Percentiles rank a stretch among this genome's conserved stretches.
phyloP scores from a whole-genome alignment of 1,284 basidiomycete genomes.

The Grifola frondosa region DNA sequence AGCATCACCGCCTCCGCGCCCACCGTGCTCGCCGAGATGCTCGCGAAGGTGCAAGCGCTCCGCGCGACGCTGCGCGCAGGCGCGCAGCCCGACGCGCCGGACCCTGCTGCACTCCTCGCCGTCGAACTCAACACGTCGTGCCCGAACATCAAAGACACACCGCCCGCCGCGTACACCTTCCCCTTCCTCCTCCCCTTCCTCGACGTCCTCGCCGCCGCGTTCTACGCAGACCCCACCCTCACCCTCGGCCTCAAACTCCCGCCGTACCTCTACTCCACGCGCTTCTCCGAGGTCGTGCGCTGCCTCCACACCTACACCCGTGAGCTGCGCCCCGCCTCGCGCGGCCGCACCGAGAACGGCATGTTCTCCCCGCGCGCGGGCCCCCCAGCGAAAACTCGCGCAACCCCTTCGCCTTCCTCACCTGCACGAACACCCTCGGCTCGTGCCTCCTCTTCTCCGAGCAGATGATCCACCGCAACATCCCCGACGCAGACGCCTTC shows the following conservation, averaged over 20 bases:
- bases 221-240: constrained; percentile 49
- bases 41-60: constrained; percentile 55
- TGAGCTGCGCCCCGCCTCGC: constrained; percentile 24
- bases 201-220: constrained; percentile 47
- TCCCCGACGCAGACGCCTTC: not conserved
- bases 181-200: constrained; percentile 47
- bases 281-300: constrained; percentile 57
- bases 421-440: constrained; percentile 79
- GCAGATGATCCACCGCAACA: constrained; percentile 35
- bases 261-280: constrained; percentile 67
- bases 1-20: constrained; percentile 66
- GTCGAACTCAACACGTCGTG: constrained; percentile 81
- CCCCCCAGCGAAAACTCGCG: constrained; percentile 50
- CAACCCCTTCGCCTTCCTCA: constrained; percentile 42
- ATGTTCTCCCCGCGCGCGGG: constrained; percentile 8
- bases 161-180: constrained; percentile 67
- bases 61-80: constrained; percentile 41
- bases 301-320: constrained; percentile 38
- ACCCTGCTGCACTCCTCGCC: constrained; percentile 35
- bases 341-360: constrained; percentile 16
- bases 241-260: constrained; percentile 78
- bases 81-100: constrained; percentile 7
- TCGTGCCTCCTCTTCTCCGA: constrained; percentile 62
- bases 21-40: constrained; percentile 50
- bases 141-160: constrained; percentile 65